These are phyloP conservation scores for Dissophora globulifera DNA, from an alignment of 192 early-diverging fungal genomes.

Conservation along the genomic window DNA sequence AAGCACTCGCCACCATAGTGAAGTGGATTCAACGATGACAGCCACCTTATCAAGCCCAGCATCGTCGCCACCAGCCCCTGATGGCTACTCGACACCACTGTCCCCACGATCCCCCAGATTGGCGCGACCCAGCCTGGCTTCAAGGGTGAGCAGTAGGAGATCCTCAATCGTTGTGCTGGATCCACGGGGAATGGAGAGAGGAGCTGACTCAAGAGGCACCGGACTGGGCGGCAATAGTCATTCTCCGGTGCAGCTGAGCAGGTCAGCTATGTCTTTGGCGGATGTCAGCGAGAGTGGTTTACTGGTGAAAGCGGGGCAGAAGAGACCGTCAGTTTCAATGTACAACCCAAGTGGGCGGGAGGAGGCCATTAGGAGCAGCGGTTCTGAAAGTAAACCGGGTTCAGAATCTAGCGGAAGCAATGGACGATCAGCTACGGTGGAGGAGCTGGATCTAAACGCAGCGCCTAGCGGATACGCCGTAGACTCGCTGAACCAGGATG, in stretches of 20 bases:
- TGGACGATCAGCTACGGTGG: background rate
- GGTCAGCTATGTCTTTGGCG: background rate
- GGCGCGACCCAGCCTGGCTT: too few relatives aligned
- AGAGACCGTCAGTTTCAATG: slow-evolving; percentile 37
- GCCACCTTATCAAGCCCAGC: too few relatives aligned
- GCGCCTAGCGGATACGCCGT: background rate
- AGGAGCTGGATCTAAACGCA: background rate
- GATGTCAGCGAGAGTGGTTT: background rate
- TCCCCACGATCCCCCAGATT: background rate
- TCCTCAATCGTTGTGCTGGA: background rate
- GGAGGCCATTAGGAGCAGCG: background rate
- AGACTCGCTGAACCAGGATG: slow-evolving; percentile 18
- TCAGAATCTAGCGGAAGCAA: background rate
- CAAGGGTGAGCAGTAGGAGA: background rate
- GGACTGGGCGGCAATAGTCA: background rate
- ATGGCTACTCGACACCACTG: background rate
- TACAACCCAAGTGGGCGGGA: slow-evolving; percentile 7
- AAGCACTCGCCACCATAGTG: too few relatives aligned
- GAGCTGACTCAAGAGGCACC: background rate
- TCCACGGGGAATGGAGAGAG: background rate
- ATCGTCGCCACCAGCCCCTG: background rate
- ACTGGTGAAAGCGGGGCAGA: slow-evolving; percentile 5
- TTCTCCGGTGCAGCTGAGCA: background rate
- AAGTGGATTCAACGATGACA: too few relatives aligned
- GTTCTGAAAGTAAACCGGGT: background rate